These are phyloP conservation scores for Hammondia hammondi DNA, from an alignment of 169 alveolate species.

Conservation along the genomic window DNA sequence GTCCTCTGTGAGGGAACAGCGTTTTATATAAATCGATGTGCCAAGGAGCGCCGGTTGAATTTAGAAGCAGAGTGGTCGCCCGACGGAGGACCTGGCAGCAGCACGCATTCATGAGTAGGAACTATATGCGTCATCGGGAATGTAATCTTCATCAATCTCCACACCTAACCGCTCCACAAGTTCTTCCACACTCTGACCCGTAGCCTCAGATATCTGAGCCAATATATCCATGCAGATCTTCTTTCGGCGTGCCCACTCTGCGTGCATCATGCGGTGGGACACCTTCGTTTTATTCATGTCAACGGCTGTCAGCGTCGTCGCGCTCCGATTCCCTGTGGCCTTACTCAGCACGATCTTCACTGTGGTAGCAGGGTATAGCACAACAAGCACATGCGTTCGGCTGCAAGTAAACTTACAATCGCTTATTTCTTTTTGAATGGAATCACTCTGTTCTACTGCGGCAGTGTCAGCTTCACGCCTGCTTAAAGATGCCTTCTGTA, in stretches of 20 bases:
- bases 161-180: conserved; percentile 50
- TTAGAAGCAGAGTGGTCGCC: too few relatives aligned
- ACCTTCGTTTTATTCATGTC: conserved; percentile 36
- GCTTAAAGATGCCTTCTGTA: neutral
- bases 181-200: conserved; percentile 37
- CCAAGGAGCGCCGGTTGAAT: too few relatives aligned
- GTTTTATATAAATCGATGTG: too few relatives aligned
- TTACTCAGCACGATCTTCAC: neutral
- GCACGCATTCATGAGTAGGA: neutral
- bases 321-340: neutral
- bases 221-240: conserved; percentile 50
- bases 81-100: too few relatives aligned
- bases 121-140: conserved; percentile 58
- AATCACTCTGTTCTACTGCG: neutral
- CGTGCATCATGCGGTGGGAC: conserved; percentile 50
- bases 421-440: neutral
- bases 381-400: neutral
- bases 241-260: conserved; percentile 62
- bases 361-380: neutral
- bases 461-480: neutral
- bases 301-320: conserved; percentile 51
- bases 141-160: conserved; percentile 62
- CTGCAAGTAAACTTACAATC: neutral
- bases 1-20: too few relatives aligned
- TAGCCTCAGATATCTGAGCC: conserved; percentile 36